These are phyloP conservation scores for Quercus agrifolia DNA, from an alignment of 306 rosid species.

Conservation along the genomic window DNA sequence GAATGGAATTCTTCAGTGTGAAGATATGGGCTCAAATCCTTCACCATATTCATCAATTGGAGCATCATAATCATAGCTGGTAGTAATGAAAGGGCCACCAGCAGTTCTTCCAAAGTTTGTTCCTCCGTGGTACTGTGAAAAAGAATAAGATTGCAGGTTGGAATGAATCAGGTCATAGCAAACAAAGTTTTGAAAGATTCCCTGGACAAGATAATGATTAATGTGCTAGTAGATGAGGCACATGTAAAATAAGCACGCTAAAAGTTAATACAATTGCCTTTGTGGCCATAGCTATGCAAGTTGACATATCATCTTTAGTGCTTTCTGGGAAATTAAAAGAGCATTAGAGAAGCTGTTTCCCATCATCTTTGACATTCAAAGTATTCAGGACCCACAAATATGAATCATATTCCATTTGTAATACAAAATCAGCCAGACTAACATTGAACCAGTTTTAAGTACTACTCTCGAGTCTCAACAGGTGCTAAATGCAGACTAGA, in stretches of 20 bases:
- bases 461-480: too few species aligned
- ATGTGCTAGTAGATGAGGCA: background rate
- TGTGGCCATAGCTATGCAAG: background rate
- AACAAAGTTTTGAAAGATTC: background rate
- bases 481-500: background rate
- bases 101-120: constrained; percentile 52
- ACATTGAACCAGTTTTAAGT: background rate
- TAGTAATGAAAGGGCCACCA: constrained; percentile 51
- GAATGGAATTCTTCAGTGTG: background rate
- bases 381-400: background rate
- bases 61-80: constrained; percentile 58
- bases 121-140: constrained; percentile 47
- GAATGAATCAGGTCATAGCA: background rate
- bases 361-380: background rate
- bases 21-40: background rate
- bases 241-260: background rate
- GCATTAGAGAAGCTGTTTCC: background rate
- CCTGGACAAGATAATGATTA: background rate
- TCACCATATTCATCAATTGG: constrained; percentile 57
- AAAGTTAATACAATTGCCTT: background rate
- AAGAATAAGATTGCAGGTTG: background rate
- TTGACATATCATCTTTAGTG: background rate
- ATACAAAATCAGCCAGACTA: background rate
- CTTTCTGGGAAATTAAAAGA: background rate
- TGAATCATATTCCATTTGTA: background rate